Evolutionary conservation across 306 rosid species (phyloP).

Genomic region (Cucumis hystrix): DNA sequence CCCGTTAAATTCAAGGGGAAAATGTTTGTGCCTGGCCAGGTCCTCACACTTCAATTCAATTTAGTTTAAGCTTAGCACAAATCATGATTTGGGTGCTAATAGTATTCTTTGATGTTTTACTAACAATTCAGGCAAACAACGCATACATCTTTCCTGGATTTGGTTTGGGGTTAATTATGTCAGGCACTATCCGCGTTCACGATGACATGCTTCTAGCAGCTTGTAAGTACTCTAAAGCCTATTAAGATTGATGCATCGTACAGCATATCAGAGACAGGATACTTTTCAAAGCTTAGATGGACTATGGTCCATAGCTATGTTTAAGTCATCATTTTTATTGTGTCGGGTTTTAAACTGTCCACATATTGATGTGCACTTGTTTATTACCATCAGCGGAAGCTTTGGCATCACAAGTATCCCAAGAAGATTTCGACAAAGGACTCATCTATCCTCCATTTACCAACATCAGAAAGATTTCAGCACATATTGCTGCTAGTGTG

Average conservation of each 20-base stretch:
- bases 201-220: conserved; percentile 93
- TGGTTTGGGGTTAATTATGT: conserved; percentile 84
- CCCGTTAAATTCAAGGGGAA: conserved; percentile 74
- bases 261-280: neutral
- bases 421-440: conserved; percentile 65
- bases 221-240: conserved; percentile 41
- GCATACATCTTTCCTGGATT: conserved; percentile 96
- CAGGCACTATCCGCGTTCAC: conserved; percentile 78
- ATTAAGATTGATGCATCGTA: neutral
- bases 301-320: neutral
- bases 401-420: conserved; percentile 60
- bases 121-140: conserved; percentile 51
- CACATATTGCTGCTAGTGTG: conserved; percentile 77
- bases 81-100: conserved; percentile 7
- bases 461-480: conserved; percentile 88
- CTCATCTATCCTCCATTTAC: conserved; percentile 79
- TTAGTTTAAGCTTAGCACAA: neutral
- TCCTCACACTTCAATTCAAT: conserved; percentile 6
- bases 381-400: conserved; percentile 69
- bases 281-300: neutral
- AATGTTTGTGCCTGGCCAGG: conserved; percentile 81
- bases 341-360: neutral
- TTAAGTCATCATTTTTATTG: neutral
- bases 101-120: neutral
- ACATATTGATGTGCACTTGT: conserved; percentile 1